A percentile compares a stretch with the other conserved stretches of the same genome.
Conservation (phyloP, 768 basidiomycete species). For the Mycena floridula region DNA sequence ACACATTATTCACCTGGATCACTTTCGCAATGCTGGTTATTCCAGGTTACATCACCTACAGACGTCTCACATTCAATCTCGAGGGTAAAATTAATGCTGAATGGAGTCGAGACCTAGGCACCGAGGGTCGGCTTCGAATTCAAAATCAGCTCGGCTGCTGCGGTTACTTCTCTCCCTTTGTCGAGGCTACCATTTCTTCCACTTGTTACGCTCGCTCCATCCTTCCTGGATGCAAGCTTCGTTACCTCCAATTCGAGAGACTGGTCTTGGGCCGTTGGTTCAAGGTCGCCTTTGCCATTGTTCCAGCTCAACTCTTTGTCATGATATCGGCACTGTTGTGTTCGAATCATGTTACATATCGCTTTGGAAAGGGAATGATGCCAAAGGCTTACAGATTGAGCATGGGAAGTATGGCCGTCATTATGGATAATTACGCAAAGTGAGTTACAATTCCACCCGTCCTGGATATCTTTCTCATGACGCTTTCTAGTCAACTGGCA, state of each 20-base stretch:
- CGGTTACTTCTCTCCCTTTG: constrained; percentile 75
- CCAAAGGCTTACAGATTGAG: constrained; percentile 77
- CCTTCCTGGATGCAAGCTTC: constrained; percentile 68
- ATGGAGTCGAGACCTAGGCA: constrained; percentile 61
- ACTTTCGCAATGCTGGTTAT: constrained; percentile 64
- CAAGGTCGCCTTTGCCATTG: constrained; percentile 55
- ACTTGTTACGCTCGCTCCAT: constrained; percentile 70
- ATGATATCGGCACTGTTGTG: constrained; percentile 64
- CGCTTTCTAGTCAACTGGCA: constrained; percentile 52
- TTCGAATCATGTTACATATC: constrained; percentile 80
- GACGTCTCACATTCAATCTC: constrained; percentile 67
- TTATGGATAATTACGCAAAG: constrained; percentile 83
- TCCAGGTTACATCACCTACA: constrained; percentile 78
- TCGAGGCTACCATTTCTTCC: constrained; percentile 70
- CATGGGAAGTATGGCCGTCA: constrained; percentile 68
- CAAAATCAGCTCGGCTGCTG: constrained; percentile 77
- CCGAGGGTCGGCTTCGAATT: constrained; percentile 55
- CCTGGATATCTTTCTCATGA: constrained; percentile 1
- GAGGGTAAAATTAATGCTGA: constrained; percentile 77
- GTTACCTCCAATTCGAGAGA: constrained; percentile 54
- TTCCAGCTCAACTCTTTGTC: constrained; percentile 59
- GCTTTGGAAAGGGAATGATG: constrained; percentile 87
- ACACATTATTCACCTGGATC: constrained; percentile 74
- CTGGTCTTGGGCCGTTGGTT: constrained; percentile 58
- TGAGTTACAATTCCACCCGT: constrained; percentile 24